Evolutionary conservation across 139 green algal genomes (phyloP).

Genomic region (Gonium pectorale): DNA sequence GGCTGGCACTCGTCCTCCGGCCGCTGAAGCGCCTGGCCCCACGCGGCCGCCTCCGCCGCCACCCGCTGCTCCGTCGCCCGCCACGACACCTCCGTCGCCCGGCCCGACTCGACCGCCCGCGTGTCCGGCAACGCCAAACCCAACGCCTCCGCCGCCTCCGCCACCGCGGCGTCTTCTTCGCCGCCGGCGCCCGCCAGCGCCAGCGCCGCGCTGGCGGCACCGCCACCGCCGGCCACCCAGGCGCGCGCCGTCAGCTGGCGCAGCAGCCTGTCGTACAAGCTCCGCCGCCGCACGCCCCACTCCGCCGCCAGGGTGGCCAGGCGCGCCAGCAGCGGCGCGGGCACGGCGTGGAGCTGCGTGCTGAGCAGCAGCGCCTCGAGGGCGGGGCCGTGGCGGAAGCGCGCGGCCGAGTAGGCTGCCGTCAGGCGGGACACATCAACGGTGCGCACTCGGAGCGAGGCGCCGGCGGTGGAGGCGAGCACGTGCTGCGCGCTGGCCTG

Average conservation of each 20-base stretch:
- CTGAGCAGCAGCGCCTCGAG: not conserved
- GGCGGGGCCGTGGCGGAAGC: not conserved
- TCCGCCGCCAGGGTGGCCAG: not conserved
- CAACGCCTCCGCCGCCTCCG: not conserved
- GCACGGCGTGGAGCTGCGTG: not conserved
- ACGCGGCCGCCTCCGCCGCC: not conserved
- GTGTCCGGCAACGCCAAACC: not conserved
- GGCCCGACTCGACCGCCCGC: not conserved
- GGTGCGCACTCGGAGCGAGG: not conserved
- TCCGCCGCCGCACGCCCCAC: not conserved
- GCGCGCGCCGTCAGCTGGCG: constrained; percentile 10
- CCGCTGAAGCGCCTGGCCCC: not conserved
- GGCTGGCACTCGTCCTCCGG: not conserved
- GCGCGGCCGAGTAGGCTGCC: not conserved
- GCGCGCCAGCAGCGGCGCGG: constrained; percentile 5
- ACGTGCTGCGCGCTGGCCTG: constrained; percentile 17
- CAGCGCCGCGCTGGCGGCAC: too few species aligned
- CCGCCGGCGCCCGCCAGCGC: not conserved
- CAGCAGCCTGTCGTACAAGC: not conserved
- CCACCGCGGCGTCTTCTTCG: not conserved
- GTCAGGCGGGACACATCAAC: not conserved
- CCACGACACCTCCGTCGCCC: not conserved
- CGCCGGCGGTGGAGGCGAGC: constrained; percentile 14
- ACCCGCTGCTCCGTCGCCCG: not conserved
- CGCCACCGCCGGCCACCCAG: not conserved